These are phyloP conservation scores for Penicillium turbatum DNA, from an alignment of 495 filamentous ascomycete species.

Conservation along the genomic window DNA sequence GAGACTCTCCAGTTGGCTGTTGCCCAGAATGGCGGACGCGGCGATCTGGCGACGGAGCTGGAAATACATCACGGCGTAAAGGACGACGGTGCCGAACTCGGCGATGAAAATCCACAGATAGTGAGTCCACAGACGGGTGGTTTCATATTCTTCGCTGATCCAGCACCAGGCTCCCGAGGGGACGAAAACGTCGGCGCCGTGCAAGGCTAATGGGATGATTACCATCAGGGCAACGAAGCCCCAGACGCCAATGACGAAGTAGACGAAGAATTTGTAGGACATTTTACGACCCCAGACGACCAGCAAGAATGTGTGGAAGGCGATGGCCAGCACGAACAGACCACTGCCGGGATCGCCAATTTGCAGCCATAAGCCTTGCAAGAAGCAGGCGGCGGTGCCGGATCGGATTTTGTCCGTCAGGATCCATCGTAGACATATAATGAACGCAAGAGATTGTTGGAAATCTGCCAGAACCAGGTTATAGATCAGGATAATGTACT, in stretches of 20 bases:
- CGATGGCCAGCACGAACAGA: slow-evolving; percentile 66
- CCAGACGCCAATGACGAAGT: slow-evolving; percentile 52
- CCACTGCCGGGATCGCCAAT: slow-evolving; percentile 67
- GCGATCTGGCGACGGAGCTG: slow-evolving; percentile 49
- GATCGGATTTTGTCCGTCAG: slow-evolving; percentile 51
- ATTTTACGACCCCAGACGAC: slow-evolving; percentile 57
- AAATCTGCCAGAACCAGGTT: slow-evolving; percentile 73
- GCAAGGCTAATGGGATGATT: slow-evolving; percentile 48
- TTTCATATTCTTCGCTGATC: slow-evolving; percentile 58
- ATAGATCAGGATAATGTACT: slow-evolving; percentile 69
- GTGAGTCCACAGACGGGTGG: slow-evolving; percentile 64
- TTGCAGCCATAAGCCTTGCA: slow-evolving; percentile 68
- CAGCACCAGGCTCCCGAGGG: slow-evolving; percentile 69
- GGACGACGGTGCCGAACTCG: slow-evolving; percentile 57
- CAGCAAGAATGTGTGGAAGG: slow-evolving; percentile 62
- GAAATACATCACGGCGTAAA: slow-evolving; percentile 64
- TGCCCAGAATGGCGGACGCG: slow-evolving; percentile 37
- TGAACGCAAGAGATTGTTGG: slow-evolving; percentile 63
- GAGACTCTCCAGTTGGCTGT: slow-evolving; percentile 36
- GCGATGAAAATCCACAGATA: slow-evolving; percentile 77
- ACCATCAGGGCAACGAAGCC: slow-evolving; percentile 54
- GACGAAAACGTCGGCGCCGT: slow-evolving; percentile 57
- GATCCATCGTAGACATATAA: slow-evolving; percentile 62
- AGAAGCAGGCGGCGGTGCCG: slow-evolving; percentile 56
- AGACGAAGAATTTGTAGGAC: slow-evolving; percentile 50